Base-by-base conservation (phyloP, 345 rosid genomes). In the Clarkia xantiana region DNA sequence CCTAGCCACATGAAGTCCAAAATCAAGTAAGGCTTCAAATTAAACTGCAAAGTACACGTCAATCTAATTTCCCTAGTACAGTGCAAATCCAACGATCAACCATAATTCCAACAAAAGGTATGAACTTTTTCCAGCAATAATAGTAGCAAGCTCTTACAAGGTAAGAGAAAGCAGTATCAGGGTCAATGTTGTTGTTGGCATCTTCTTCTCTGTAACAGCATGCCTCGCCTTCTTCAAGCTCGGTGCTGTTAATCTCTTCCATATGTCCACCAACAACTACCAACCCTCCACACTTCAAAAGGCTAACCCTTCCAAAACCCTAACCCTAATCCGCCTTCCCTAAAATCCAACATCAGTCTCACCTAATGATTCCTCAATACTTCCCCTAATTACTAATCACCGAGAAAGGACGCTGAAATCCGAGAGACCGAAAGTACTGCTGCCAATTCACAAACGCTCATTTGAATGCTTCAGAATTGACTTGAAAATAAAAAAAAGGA, bases 191-290 rank as follows among this genome's bases (percentile, higher is more conserved):
- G 58, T 44, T 53, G 23, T 16, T 23, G 39, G 51, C 64, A 55
- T 63, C 67, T 47, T 54, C 65, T 55, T 59, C 72, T 54, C 50
- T 25, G 62, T 64, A 57, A 73, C 47, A 62, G 51, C 54, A 53
- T 58, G 84, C 69, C 61, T 86, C 86, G 49, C 89, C 94, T 76
- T 85, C 91, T 72, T 82, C 89, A 56, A 78, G 75, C 60, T 76
- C 84, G 45, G 60, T 25, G 39, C 39, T n/a, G 47, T 52, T 75
- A 69, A 45, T 67, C 49, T 71, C 80, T 47, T 66, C 78, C 85
- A 77, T 77, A 53, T 39, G 62, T 51, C 56, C 53, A 25, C 9
- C 51, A 10, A 54, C 43, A 42, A 11, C 39, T 44, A 55, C 15
- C 0, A 17, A 61, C 49, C 52, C 46, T 18, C 18, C 18, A 47